Percentiles rank a stretch among this genome's conserved stretches.
Conservation (phyloP, 2,329 filamentous ascomycete species). For the Aspergillus fijiensis region DNA sequence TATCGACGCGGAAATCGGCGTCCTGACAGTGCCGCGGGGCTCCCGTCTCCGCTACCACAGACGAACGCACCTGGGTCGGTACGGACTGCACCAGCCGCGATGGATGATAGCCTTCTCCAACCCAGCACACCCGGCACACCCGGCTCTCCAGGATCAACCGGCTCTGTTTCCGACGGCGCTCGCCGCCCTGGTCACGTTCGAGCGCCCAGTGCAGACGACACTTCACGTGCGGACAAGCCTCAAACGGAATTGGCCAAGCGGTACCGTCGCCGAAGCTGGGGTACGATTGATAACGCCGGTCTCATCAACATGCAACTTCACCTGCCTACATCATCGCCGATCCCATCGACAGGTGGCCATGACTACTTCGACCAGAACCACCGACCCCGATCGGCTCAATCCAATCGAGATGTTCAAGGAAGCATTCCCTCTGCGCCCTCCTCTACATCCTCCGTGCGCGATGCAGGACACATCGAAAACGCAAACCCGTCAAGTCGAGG, state of each 20-base stretch:
- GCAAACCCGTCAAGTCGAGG: conserved; percentile 22
- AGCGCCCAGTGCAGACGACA: conserved; percentile 68
- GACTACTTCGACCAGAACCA: conserved; percentile 35
- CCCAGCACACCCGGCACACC: conserved; percentile 22
- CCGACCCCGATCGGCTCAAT: conserved; percentile 41
- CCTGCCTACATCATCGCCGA: conserved; percentile 32
- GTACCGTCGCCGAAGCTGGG: conserved; percentile 80
- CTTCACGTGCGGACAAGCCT: conserved; percentile 53
- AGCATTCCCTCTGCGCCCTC: conserved; percentile 54
- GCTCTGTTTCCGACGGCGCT: conserved; percentile 32
- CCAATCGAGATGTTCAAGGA: conserved; percentile 61
- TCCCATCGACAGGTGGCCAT: conserved; percentile 33
- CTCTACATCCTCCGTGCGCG: conserved; percentile 60
- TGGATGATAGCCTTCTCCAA: conserved; percentile 44
- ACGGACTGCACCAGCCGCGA: conserved; percentile 6
- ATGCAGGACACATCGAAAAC: conserved; percentile 22
- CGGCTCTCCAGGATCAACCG: conserved; percentile 28
- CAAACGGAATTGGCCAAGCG: conserved; percentile 70
- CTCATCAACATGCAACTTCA: conserved; percentile 37
- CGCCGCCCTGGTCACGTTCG: conserved; percentile 54
- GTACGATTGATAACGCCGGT: conserved; percentile 56
- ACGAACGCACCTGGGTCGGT: conserved; percentile 8
- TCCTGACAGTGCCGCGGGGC: conserved; percentile 46
- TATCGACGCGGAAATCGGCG: conserved; percentile 70
- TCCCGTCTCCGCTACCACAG: conserved; percentile 12